A percentile compares a stretch with the other conserved stretches of the same genome.
Evolutionary conservation across 2,329 filamentous ascomycete species (phyloP).

Genomic region (Orbilia ellipsospora): DNA sequence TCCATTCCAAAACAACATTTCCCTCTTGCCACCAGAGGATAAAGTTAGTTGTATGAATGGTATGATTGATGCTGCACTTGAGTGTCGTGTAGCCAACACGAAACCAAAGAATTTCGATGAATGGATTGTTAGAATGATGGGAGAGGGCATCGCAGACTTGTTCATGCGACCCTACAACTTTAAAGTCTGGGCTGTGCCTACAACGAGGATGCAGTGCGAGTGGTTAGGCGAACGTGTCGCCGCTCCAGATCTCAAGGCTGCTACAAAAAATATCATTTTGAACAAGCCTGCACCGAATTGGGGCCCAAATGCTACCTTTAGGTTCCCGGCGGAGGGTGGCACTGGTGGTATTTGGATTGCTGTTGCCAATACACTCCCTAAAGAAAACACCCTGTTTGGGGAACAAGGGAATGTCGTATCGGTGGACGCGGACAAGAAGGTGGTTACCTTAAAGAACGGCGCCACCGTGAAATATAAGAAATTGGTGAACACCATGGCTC

Average conservation of each 20-base stretch:
- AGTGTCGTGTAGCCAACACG: slow-evolving; percentile 83
- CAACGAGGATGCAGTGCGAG: slow-evolving; percentile 98
- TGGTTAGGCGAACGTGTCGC: slow-evolving; percentile 99
- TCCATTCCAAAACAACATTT: slow-evolving; percentile 99
- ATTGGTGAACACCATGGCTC: slow-evolving; percentile 94
- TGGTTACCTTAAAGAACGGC: slow-evolving; percentile 83
- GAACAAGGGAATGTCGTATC: slow-evolving; percentile 84
- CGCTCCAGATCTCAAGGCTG: slow-evolving; percentile 91
- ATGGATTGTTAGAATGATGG: slow-evolving; percentile 95
- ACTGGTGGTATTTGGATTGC: slow-evolving; percentile 99
- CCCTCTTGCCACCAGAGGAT: slow-evolving; percentile 96
- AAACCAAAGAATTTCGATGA: slow-evolving; percentile 98
- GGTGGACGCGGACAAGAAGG: slow-evolving; percentile 86
- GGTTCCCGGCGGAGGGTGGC: slow-evolving; percentile 93
- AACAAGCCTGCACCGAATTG: slow-evolving; percentile 96
- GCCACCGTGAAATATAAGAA: slow-evolving; percentile 90
- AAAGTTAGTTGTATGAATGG: slow-evolving; percentile 94
- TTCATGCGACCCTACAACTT: slow-evolving; percentile 99
- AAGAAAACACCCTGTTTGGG: slow-evolving; percentile 91
- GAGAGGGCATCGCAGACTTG: slow-evolving; percentile 85
- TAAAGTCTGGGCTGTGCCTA: slow-evolving; percentile 99
- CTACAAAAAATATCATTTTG: slow-evolving; percentile 93
- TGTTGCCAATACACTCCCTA: slow-evolving; percentile 89
- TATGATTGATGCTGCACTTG: slow-evolving; percentile 92
- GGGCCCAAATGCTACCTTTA: slow-evolving; percentile 98